Base-by-base conservation (phyloP, 169 alveolate genomes). In the Cryptosporidium parvum region DNA sequence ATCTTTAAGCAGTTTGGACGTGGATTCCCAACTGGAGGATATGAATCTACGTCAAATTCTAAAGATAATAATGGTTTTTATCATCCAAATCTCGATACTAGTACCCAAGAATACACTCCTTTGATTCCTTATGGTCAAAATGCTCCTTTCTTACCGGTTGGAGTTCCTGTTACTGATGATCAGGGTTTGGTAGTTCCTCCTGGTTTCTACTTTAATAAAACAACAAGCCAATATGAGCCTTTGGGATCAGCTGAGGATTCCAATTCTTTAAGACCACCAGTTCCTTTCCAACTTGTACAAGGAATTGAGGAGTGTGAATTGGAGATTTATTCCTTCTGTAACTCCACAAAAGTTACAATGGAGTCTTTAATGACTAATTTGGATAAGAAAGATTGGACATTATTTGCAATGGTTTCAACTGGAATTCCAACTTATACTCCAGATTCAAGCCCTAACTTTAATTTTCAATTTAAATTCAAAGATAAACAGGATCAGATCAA, bases 201-300 rank as follows among this genome's bases (percentile, higher is more conserved):
- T 9, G 89, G 75, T 9, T 80, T 44, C 29, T 62, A 7, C 56
- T 80, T 62, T 48, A 80, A 80, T 52, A 61, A 62, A 37, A 59
- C 89, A 8, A 62, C 89, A 35, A 80, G 75, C 26, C 89, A 80
- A 23, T 80, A 62, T 62, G 69, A 80, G n/a, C 67, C 70, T 21
- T 26, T 29, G 5, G 23, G 53, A 3, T 5, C 39, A 16, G 18
- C 51, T n/a, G 14, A 0, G 29, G 53, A 29, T 10, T 39, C 51
- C 14, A 16, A 26, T 26, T 23, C 23, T 42, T 23, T 80, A 31
- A 44, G 51, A 33, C 75, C 89, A 4, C 73, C 69, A 5, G n/a
- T 33, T 61, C 73, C 89, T 23, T 37, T n/a, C 10, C 48, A 80
- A 26, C 45, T 80, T 2, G 7, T 51, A 29, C 42, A 33, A 18